Percentiles rank a stretch among this genome's conserved stretches.
These are phyloP conservation scores for Apiotrichum siamense DNA, from an alignment of 1,284 basidiomycete genomes.

Conservation along the genomic window DNA sequence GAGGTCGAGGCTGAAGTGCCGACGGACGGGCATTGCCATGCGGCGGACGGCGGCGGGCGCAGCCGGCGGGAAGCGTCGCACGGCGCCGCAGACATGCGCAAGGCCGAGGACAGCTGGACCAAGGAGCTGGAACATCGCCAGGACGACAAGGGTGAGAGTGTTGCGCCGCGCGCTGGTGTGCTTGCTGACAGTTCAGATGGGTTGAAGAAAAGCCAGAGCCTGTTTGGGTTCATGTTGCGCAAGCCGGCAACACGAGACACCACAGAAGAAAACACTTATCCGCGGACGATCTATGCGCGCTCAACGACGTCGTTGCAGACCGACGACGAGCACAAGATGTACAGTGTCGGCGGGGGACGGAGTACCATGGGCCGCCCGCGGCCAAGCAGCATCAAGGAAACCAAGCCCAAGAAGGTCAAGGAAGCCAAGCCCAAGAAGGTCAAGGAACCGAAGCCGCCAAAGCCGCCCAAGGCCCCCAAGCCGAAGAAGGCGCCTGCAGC, in stretches of 20 bases:
- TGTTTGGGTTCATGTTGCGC: not conserved
- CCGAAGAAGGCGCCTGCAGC: not conserved
- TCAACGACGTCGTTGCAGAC: not conserved
- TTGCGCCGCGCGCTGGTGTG: too few species aligned
- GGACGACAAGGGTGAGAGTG: too few species aligned
- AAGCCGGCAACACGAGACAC: not conserved
- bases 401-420: not conserved
- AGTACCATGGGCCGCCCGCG: not conserved
- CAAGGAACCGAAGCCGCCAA: not conserved
- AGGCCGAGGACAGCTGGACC: too few species aligned
- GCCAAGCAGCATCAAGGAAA: not conserved
- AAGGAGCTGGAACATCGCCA: too few species aligned
- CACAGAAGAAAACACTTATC: not conserved
- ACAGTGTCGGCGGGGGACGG: not conserved
- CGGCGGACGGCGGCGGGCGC: too few species aligned
- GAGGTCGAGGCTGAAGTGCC: too few species aligned
- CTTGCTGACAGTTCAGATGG: too few species aligned
- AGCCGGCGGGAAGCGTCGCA: too few species aligned
- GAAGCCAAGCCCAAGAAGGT: not conserved
- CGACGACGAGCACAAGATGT: not conserved
- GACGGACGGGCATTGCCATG: too few species aligned
- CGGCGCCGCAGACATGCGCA: too few species aligned
- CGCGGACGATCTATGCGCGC: too few species aligned
- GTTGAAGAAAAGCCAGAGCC: too few species aligned
- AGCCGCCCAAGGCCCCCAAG: not conserved